Evolutionary conservation across 2,329 filamentous ascomycete species (phyloP).

Genomic region (Cladorrhinum sp.): DNA sequence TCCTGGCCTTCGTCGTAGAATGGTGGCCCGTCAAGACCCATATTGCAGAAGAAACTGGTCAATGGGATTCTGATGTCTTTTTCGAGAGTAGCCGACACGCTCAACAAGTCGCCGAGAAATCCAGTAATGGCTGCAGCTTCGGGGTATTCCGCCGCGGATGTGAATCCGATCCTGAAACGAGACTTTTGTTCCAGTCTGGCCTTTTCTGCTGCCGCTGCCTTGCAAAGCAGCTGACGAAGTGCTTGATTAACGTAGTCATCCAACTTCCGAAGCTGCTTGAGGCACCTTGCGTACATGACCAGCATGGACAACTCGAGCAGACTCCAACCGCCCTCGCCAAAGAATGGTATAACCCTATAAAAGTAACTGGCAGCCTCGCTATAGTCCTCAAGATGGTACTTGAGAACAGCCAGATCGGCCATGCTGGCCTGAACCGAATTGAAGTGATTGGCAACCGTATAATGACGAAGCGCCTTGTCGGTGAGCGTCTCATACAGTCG

Average conservation of each 20-base stretch:
- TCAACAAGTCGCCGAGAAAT: constrained; percentile 46
- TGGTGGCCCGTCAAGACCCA: constrained; percentile 66
- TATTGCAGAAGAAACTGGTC: constrained; percentile 67
- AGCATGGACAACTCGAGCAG: constrained; percentile 79
- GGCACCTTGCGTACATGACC: constrained; percentile 77
- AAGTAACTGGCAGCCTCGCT: constrained; percentile 73
- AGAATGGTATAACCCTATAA: constrained; percentile 72
- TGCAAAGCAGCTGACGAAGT: constrained; percentile 69
- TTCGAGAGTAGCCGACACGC: constrained; percentile 42
- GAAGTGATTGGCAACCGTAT: constrained; percentile 71
- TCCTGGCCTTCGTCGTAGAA: constrained; percentile 69
- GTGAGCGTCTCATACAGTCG: constrained; percentile 73
- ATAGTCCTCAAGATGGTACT: constrained; percentile 73
- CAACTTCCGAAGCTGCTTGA: constrained; percentile 70
- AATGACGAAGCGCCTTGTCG: constrained; percentile 78
- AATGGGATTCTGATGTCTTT: constrained; percentile 67
- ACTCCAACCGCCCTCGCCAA: constrained; percentile 74
- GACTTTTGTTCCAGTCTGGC: constrained; percentile 44
- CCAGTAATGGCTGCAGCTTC: constrained; percentile 44
- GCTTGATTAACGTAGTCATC: constrained; percentile 77
- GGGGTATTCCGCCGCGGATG: constrained; percentile 27
- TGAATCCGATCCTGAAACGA: constrained; percentile 32
- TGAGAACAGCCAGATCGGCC: constrained; percentile 81
- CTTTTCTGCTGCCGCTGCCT: constrained; percentile 56
- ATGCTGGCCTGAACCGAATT: constrained; percentile 75